Evolutionary conservation across 345 rosid genomes (phyloP).

Genomic region (Acer yangbiense): DNA sequence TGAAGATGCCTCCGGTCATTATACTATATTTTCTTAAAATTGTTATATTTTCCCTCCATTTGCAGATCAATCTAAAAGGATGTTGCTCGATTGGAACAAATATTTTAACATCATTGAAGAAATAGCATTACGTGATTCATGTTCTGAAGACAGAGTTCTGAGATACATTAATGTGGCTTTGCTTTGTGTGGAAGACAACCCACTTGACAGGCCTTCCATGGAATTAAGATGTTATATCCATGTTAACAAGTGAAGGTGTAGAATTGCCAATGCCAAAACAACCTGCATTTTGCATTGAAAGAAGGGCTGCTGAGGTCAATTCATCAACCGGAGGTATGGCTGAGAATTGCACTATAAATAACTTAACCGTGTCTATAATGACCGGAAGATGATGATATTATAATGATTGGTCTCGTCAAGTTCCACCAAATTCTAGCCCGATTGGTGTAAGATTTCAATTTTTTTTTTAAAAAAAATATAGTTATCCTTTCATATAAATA

Average conservation of each 20-base stretch:
- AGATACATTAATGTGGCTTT: conserved; percentile 1
- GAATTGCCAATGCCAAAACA: background rate
- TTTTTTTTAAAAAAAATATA: too few species aligned
- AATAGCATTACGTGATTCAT: background rate
- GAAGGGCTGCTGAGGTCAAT: background rate
- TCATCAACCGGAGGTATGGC: background rate
- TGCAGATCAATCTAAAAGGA: background rate
- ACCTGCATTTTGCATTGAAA: background rate
- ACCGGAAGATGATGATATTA: too few species aligned
- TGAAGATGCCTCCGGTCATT: too few species aligned
- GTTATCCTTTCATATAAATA: too few species aligned
- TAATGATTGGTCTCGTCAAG: too few species aligned
- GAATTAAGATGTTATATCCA: background rate
- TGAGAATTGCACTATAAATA: background rate
- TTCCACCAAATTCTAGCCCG: too few species aligned
- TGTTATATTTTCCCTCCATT: background rate
- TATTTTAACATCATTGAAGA: background rate
- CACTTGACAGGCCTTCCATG: background rate
- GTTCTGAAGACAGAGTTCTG: background rate
- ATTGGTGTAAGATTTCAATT: too few species aligned
- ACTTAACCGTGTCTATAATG: background rate
- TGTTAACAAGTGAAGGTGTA: background rate
- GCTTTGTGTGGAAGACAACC: background rate
- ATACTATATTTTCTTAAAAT: too few species aligned
- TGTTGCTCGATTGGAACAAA: background rate